Evolutionary conservation across 2,329 filamentous ascomycete genomes (phyloP), one percentile per base, ranked within the genome.

Genomic region (Arthrobotrys entomopaga): DNA sequence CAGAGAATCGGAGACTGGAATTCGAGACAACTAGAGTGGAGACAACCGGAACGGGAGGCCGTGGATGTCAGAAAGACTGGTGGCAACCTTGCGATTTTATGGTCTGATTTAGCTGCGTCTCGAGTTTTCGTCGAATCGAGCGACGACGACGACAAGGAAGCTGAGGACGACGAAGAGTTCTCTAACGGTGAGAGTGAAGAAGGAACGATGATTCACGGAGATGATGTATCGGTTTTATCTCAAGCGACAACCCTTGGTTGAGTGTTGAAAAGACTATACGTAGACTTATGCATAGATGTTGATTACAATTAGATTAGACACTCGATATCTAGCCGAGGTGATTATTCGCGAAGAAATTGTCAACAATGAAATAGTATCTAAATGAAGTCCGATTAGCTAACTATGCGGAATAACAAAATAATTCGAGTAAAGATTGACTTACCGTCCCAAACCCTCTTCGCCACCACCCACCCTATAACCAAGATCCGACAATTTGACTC

Each of bases 331-430:
- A 34, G 6, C 10, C 8, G 15, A 46, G 15, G 42, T 10, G 42
- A 13, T 46, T 46, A 11, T 40, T n/a, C 13, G 46, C 40, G 13
- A 73, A 73, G 19, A 61, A 73, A 42, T 73, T 34, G n/a, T 66
- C 64, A 6, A 73, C 56, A 34, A 73, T 73, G 24, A 73, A 73
- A 49, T 73, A 66, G 42, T 73, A 66, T 16, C 63, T 66, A 19
- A 11, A 1, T 11, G 34, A 13, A n/a, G n/a, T n/a, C n/a, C n/a
- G 22, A 48, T 34, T 57, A 22, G 16, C 2, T 50, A 40, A 10
- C 22, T 20, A n/a, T 22, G 11, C 22, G 15, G n/a, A 38, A 22
- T 46, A 11, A 8, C 19, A 10, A 16, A 8, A 54, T n/a, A 43
- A 24, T 29, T 16, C 24, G 7, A 42, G 8, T 29, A 6, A 26